phyloP scores from a whole-genome alignment of 2,329 filamentous ascomycete species.

The Metarhizium brunneum region DNA sequence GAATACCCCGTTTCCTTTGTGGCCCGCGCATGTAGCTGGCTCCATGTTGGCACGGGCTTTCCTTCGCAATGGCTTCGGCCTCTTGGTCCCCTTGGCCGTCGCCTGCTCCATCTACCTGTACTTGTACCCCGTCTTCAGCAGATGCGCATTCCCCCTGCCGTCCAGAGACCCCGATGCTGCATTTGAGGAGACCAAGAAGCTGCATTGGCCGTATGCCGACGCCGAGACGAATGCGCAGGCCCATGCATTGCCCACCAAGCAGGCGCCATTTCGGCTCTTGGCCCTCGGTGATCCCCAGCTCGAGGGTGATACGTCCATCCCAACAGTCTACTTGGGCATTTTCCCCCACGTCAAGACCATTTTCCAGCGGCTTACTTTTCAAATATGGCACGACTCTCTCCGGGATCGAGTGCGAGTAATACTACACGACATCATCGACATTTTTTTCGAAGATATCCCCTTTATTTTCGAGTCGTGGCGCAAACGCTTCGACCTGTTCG shows the following conservation, averaged over 20 bases:
- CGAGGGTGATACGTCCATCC: conserved; percentile 82
- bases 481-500: conserved; percentile 80
- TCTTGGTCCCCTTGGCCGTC: conserved; percentile 53
- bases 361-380: conserved; percentile 37
- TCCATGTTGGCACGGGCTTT: conserved; percentile 45
- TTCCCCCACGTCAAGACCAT: conserved; percentile 45
- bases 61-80: conserved; percentile 47
- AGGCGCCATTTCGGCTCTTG: conserved; percentile 76
- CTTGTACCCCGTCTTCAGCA: conserved; percentile 71
- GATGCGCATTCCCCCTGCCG: conserved; percentile 67
- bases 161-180: conserved; percentile 24
- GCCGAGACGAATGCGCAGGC: conserved; percentile 7
- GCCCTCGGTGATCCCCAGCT: conserved; percentile 87
- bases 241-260: conserved; percentile 15
- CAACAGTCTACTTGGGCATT: conserved; percentile 40
- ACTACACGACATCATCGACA: conserved; percentile 50
- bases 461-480: conserved; percentile 56
- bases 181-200: conserved; percentile 26
- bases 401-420: conserved; percentile 42
- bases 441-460: conserved; percentile 59
- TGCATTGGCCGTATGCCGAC: conserved; percentile 31
- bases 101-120: conserved; percentile 72
- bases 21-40: conserved; percentile 24
- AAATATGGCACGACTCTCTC: conserved; percentile 34
- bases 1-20: neutral